Conservation (phyloP, 2,329 filamentous ascomycete genomes). For the Lachnellula subtilissima region DNA sequence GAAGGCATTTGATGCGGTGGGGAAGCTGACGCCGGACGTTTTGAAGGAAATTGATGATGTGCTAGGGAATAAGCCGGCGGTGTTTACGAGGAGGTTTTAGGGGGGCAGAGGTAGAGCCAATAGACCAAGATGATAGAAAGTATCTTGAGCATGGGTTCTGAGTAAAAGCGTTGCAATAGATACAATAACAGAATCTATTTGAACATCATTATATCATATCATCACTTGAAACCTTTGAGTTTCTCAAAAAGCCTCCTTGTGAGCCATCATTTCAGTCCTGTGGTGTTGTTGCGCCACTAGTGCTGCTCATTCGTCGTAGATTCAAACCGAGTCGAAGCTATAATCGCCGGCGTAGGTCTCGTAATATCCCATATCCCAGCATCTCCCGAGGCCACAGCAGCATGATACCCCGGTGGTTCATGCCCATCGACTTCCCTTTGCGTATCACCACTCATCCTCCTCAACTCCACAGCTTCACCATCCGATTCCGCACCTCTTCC, state of each 20-base stretch:
- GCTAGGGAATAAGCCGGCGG: constrained; percentile 53
- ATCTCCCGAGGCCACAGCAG: constrained; percentile 4
- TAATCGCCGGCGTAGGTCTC: constrained; percentile 16
- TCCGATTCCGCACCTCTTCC: not conserved
- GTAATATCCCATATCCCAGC: constrained; percentile 6
- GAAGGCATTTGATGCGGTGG: constrained; percentile 46
- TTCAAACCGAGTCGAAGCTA: constrained; percentile 5
- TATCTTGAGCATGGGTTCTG: too few relatives aligned
- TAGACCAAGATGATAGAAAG: not conserved
- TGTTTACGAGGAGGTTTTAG: constrained; percentile 16
- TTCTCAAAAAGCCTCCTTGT: not conserved
- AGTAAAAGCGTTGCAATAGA: not conserved
- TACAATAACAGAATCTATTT: not conserved
- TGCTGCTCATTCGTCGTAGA: constrained; percentile 12
- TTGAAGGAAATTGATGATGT: constrained; percentile 56
- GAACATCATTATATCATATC: not conserved
- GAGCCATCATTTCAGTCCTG: not conserved
- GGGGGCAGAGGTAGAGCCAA: not conserved
- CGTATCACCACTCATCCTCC: constrained; percentile 3
- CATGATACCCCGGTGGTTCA: constrained; percentile 24
- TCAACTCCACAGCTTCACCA: constrained; percentile 14
- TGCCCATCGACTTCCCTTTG: not conserved
- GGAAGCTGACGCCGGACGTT: constrained; percentile 55
- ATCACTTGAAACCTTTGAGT: not conserved
- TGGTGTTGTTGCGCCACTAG: not conserved